Conservation (phyloP, 768 basidiomycete species). For the Cystobasidium tubakii region DNA sequence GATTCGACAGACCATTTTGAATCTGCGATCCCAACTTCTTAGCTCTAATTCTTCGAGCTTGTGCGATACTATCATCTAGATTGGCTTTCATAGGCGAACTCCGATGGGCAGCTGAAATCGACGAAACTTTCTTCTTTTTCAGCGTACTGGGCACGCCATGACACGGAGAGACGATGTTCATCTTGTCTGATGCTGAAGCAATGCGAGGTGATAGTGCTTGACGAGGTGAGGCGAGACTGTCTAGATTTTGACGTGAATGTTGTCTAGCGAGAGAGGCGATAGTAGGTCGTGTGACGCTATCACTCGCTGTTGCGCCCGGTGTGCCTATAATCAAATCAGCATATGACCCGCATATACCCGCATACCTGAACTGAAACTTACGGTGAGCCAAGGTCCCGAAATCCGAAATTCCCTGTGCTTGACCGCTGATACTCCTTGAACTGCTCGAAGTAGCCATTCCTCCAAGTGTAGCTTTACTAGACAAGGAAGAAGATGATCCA, state of each 20-base stretch:
- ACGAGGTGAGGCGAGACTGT: not conserved
- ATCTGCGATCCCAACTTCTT: constrained; percentile 5
- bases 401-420: not conserved
- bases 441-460: not conserved
- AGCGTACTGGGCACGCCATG: not conserved
- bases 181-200: not conserved
- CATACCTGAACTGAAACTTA: not conserved
- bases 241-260: not conserved
- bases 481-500: constrained; percentile 12
- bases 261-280: constrained; percentile 10
- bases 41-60: not conserved
- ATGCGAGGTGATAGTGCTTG: constrained; percentile 1
- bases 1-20: not conserved
- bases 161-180: not conserved
- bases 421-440: not conserved
- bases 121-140: constrained; percentile 5
- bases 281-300: constrained; percentile 10
- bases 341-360: not conserved
- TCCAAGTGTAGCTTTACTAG: not conserved
- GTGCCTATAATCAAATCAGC: no score
- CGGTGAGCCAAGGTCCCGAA: not conserved
- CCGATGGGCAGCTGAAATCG: constrained; percentile 6
- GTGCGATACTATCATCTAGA: not conserved
- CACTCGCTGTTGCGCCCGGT: not conserved
- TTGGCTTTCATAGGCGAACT: not conserved